Base-by-base conservation (phyloP, 23 red algal genomes). In the Gracilariopsis chorda region DNA sequence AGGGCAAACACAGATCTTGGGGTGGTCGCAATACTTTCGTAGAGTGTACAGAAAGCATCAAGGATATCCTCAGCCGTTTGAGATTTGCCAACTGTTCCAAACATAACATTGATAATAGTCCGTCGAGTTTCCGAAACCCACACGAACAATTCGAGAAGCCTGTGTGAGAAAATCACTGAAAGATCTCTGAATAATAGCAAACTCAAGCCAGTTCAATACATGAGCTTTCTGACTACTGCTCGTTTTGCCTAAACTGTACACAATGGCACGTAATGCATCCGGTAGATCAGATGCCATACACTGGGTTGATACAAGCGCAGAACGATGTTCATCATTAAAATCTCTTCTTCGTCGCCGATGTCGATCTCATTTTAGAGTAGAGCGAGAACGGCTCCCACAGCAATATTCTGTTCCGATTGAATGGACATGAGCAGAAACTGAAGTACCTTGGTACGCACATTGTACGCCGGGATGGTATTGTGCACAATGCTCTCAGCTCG, bases 311-410 rank as follows among this genome's bases (percentile, higher is more conserved):
- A 73, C 67, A 36, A 73, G 14, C 67, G 67, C 32, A 73, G 37
- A 8, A 73, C 28, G 6, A 73, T 47, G 67, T 73, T 73, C 67
- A 73, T 73, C 67, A 73, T 73, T 7, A 46, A 17, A 36, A 28
- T 73, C 28, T 73, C 67, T 73, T 73, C 67, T 47, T 73, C 67
- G 23, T 73, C 67, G 1, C 39, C 67, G 13, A 73, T 1, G 2
- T 46, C 67, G n/a, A 80, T n/a, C 48, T 80, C 76, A 41, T 59
- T 59, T 28, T 80, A 42, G 45, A 80, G 28, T 27, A 80, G 25
- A 40, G 76, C 76, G 55, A 59, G 51, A 45, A 80, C 76, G 19
- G 76, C 76, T 28, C 40, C 34, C 7, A 80, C 76, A 23, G 76
- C 48, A 41, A 80, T 73, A 24, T 73, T 73, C 28, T 73, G 39